Base-by-base conservation (phyloP, 345 rosid species). In the Limnanthes douglasii region DNA sequence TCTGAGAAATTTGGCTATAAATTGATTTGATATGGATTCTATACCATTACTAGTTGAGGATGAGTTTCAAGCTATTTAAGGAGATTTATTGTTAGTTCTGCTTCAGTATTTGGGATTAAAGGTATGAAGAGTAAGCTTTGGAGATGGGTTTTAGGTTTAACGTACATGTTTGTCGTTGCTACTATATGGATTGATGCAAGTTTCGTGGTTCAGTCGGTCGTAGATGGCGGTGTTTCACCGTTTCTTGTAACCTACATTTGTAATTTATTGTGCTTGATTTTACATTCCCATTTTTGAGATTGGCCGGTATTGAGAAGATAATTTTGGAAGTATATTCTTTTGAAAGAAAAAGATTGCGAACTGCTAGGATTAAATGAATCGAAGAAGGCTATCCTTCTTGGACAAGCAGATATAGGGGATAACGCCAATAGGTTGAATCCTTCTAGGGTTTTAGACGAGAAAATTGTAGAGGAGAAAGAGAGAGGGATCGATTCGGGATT, bases 171-270 rank as follows among this genome's bases (percentile, higher is more conserved):
- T 26, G 69, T 83, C 1, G 97, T 88, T 4, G 97, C 97, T 0
- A 56, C 60, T 31, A 88, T 88, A 32, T 88, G 95, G 97, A 83
- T 88, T 32, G 86, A 83, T 2, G 95, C 97, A 6, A 83, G 95
- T 61, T 88, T 76, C 45, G 93, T 83, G 53, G 97, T 88, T 19
- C 93, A 88, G 49, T 79, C 90, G 11, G 93, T 79, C 15, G 90
- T 83, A 5, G 90, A 83, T 59, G 75, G 56, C 3, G 97, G 95
- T 18, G 97, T 83, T 31, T 88, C 93, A 1, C 95, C 97, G 4
- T 88, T 83, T 54, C 74, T 88, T 34, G 57, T 90, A 49, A 77
- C 98, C 6, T 83, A 76, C 57, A 90, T 90, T 40, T 90, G 98
- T 65, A 90, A 90, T 59, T 83, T 95, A 0, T 48, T 90, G 58